These are phyloP conservation scores for Harringtonia lauricola DNA, from an alignment of 2,329 filamentous ascomycete species.

Conservation along the genomic window DNA sequence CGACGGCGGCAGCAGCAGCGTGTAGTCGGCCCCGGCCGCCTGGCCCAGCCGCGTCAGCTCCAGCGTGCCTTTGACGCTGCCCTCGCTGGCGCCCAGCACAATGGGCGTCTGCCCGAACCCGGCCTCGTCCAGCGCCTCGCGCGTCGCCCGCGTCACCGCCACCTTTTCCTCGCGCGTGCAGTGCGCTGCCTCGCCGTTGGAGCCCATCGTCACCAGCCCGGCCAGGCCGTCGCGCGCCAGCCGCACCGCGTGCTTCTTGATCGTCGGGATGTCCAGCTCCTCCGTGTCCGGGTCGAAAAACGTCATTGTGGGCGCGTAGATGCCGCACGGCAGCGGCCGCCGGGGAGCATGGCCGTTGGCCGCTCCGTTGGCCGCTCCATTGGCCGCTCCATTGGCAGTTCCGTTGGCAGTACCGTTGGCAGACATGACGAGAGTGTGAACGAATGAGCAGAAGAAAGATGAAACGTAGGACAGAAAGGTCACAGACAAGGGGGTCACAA, in stretches of 20 bases:
- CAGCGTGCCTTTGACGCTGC: conserved; percentile 72
- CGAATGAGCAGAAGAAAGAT: too few species aligned
- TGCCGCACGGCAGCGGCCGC: conserved; percentile 62
- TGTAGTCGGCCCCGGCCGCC: conserved; percentile 66
- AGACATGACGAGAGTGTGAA: too few species aligned
- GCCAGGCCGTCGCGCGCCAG: conserved; percentile 68
- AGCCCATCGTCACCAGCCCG: conserved; percentile 78
- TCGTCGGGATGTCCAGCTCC: conserved; percentile 68
- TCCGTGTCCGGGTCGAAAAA: conserved; percentile 80
- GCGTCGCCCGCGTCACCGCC: conserved; percentile 63
- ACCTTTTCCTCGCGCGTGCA: conserved; percentile 68
- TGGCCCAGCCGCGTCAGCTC: conserved; percentile 57
- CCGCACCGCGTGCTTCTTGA: conserved; percentile 71
- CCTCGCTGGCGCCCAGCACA: conserved; percentile 72
- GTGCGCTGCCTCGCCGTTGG: conserved; percentile 83
- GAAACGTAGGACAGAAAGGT: too few species aligned
- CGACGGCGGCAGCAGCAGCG: conserved; percentile 66
- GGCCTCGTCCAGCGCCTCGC: conserved; percentile 71
- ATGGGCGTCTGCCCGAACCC: conserved; percentile 68
- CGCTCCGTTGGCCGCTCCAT: too few species aligned
- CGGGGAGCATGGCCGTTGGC: conserved; percentile 25
- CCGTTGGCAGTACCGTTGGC: too few species aligned
- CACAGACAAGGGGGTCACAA: too few species aligned
- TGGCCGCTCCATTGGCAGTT: too few species aligned
- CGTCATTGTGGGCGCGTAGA: conserved; percentile 84